phyloP scores from a whole-genome alignment of 306 rosid species.

The Quercus engelmannii region DNA sequence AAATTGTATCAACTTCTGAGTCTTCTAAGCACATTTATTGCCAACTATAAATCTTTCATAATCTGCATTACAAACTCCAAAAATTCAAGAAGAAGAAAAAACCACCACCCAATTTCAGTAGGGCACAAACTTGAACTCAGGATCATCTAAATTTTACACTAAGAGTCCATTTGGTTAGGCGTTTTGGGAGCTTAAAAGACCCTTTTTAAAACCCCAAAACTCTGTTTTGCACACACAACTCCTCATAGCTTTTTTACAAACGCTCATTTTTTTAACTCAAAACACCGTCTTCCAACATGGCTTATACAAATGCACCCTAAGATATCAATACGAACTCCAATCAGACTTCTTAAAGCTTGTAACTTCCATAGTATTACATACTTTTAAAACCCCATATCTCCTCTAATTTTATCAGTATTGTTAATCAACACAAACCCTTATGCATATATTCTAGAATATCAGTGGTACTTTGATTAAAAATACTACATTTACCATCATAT shows the following conservation, averaged over 20 bases:
- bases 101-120: background rate
- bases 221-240: too few species aligned
- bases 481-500: background rate
- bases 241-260: too few species aligned
- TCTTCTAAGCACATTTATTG: too few species aligned
- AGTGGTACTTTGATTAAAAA: background rate
- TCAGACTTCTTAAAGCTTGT: background rate
- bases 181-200: too few species aligned
- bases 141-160: background rate
- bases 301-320: background rate
- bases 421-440: constrained; percentile 8
- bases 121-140: background rate
- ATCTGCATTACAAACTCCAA: background rate
- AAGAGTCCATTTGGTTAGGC: too few species aligned
- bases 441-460: background rate
- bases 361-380: background rate
- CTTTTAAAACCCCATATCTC: background rate
- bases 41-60: background rate
- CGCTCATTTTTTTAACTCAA: too few species aligned
- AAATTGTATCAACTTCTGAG: background rate
- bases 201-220: too few species aligned
- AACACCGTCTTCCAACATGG: too few species aligned
- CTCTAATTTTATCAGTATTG: background rate
- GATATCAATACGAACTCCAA: background rate
- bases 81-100: background rate